Evolutionary conservation across 2,329 filamentous ascomycete genomes (phyloP).

Genomic region (Apiospora aurea): DNA sequence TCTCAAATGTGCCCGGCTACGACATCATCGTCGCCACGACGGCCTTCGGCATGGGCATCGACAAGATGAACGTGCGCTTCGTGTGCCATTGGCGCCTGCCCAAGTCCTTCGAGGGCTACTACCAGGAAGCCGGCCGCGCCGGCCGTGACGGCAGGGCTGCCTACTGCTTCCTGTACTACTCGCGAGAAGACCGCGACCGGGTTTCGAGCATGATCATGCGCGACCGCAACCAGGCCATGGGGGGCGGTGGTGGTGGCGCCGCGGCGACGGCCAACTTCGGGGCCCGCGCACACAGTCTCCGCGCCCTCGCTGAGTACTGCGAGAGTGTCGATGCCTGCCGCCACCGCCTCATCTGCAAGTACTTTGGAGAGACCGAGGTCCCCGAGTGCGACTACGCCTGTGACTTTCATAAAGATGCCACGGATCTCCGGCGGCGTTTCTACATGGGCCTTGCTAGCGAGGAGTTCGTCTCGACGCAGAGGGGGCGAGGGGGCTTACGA

Average conservation of each 20-base stretch:
- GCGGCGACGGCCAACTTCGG: slow-evolving; percentile 47
- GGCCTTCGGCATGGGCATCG: slow-evolving; percentile 97
- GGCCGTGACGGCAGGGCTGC: slow-evolving; percentile 89
- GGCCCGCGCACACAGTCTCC: slow-evolving; percentile 67
- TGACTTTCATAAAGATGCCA: slow-evolving; percentile 77
- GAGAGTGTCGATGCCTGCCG: slow-evolving; percentile 77
- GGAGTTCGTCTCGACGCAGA: slow-evolving; percentile 70
- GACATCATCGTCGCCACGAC: slow-evolving; percentile 95
- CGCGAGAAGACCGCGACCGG: slow-evolving; percentile 82
- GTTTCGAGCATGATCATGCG: slow-evolving; percentile 64
- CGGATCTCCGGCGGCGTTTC: slow-evolving; percentile 64
- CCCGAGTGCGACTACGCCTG: slow-evolving; percentile 77
- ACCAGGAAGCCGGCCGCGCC: slow-evolving; percentile 92
- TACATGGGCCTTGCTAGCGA: slow-evolving; percentile 62
- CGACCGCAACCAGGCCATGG: slow-evolving; percentile 43
- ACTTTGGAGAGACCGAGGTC: slow-evolving; percentile 73
- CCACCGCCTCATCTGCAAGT: slow-evolving; percentile 76
- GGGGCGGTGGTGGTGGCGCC: slow-evolving; percentile 42
- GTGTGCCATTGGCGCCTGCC: slow-evolving; percentile 94
- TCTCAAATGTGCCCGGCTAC: slow-evolving; percentile 76
- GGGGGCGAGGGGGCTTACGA: slow-evolving; percentile 64
- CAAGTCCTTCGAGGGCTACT: slow-evolving; percentile 94
- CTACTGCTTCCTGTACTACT: slow-evolving; percentile 90
- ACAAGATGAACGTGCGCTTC: slow-evolving; percentile 93
- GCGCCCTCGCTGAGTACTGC: slow-evolving; percentile 79